Evolutionary conservation across 495 filamentous ascomycete species (phyloP), one percentile per base, ranked within the genome.

Genomic region (Neurospora tetraspora): DNA sequence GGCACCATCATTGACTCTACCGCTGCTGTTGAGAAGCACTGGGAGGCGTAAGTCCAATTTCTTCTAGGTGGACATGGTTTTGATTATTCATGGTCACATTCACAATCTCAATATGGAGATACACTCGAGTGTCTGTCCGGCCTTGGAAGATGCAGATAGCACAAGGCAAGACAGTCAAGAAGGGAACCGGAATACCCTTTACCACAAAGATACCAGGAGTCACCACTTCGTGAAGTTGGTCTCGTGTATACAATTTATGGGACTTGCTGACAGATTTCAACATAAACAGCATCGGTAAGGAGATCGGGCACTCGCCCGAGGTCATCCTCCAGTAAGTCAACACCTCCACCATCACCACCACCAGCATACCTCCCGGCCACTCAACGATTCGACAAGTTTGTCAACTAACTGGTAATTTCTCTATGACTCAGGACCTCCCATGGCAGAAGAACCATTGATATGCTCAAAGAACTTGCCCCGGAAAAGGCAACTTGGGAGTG

Each of bases 401-500:
- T 6, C 27, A 9, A 34, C 27, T 61, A 5, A 61, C 53, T 1
- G 1, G 12, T 18, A 6, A 1, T 18, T 31, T 14, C 23, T 11
- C 20, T 53, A 14, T 18, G n/a, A 14, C 5, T 14, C 23, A 79
- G 78, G 73, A 95, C 93, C 5, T 97, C 93, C 0, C 95, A 98
- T 80, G 95, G 95, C 68, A 89, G 94, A 37, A 85, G 95, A 71
- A 91, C 88, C 76, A 95, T 98, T 73, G 94, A 98, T 79, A 87
- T 89, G 10, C 84, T 97, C 72, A 86, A 86, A 76, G 77, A 93
- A 31, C 90, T 96, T 71, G 90, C 92, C 78, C 88, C 90, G 74
- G 87, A 87, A 74, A 92, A 92, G 78, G 96, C 96, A 42, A 97
- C 91, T 76, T 93, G 91, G 93, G 94, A 97, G 70, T 97, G 92